These are phyloP conservation scores for Fistulinella cinereoalba DNA, from an alignment of 1,284 basidiomycete species.

Conservation along the genomic window DNA sequence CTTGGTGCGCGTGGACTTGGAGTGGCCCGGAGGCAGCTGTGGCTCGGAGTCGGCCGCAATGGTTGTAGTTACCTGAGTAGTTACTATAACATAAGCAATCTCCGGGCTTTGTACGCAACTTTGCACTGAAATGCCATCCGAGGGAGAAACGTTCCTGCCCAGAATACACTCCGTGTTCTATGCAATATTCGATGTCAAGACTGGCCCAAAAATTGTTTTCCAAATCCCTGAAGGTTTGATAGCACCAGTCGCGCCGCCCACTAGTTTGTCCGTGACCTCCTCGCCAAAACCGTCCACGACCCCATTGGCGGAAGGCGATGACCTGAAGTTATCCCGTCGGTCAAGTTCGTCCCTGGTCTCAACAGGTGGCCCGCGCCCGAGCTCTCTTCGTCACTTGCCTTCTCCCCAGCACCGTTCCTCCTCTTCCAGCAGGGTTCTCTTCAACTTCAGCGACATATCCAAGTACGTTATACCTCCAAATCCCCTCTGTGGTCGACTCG, in stretches of 20 bases:
- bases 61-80: no score
- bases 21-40: no score
- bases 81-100: no score
- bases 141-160: constrained; percentile 68
- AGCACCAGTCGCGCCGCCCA: constrained; percentile 34
- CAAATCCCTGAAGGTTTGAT: constrained; percentile 90
- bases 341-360: constrained; percentile 50
- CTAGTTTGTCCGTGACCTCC: constrained; percentile 36
- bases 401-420: constrained; percentile 51
- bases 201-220: constrained; percentile 83
- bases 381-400: constrained; percentile 40
- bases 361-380: constrained; percentile 40
- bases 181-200: constrained; percentile 77
- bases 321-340: constrained; percentile 37
- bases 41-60: no score
- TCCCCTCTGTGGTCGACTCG: constrained; percentile 84
- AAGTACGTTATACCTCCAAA: constrained; percentile 93
- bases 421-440: constrained; percentile 57
- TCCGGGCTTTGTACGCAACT: no score
- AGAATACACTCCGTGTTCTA: constrained; percentile 87
- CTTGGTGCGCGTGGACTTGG: no score
- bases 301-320: constrained; percentile 38
- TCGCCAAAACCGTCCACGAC: constrained; percentile 50
- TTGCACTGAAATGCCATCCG: constrained; percentile 40
- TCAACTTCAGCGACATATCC: constrained; percentile 89